Percentiles rank a stretch among this genome's conserved stretches.
phyloP scores from a whole-genome alignment of 257 asterid species.

The Jaltomata sinuosa region DNA sequence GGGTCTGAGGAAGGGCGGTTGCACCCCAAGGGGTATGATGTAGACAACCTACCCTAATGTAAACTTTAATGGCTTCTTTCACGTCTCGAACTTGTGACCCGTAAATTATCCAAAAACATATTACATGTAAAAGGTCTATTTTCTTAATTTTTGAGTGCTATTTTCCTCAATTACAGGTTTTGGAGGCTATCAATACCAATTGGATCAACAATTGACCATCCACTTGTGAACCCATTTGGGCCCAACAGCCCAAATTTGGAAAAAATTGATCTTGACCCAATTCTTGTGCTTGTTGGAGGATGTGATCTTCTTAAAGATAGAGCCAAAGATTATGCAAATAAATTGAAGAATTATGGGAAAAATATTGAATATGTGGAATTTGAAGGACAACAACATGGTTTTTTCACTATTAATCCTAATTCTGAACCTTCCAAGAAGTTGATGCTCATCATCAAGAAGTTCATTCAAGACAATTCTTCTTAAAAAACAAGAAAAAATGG shows the following conservation, averaged over 20 bases:
- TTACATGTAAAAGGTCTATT: not conserved
- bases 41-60: too few species aligned
- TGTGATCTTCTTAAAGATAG: slow-evolving; percentile 60
- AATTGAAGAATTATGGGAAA: slow-evolving; percentile 42
- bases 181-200: slow-evolving; percentile 59
- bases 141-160: not conserved
- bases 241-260: slow-evolving; percentile 38
- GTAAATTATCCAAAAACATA: not conserved
- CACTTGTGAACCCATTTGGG: slow-evolving; percentile 65
- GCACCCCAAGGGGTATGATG: too few species aligned
- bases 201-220: slow-evolving; percentile 55
- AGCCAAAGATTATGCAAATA: slow-evolving; percentile 36
- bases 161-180: slow-evolving; percentile 19
- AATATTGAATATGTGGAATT: slow-evolving; percentile 54
- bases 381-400: slow-evolving; percentile 77
- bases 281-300: slow-evolving; percentile 47
- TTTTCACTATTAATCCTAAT: slow-evolving; percentile 50
- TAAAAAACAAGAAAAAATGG: too few species aligned
- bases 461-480: slow-evolving; percentile 25
- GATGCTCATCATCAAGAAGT: slow-evolving; percentile 37
- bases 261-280: slow-evolving; percentile 36
- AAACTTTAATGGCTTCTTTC: too few species aligned
- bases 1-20: too few species aligned
- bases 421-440: slow-evolving; percentile 34
- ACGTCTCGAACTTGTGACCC: too few species aligned